Conservation (phyloP, 139 green algal species). For the Volvox africanus region DNA sequence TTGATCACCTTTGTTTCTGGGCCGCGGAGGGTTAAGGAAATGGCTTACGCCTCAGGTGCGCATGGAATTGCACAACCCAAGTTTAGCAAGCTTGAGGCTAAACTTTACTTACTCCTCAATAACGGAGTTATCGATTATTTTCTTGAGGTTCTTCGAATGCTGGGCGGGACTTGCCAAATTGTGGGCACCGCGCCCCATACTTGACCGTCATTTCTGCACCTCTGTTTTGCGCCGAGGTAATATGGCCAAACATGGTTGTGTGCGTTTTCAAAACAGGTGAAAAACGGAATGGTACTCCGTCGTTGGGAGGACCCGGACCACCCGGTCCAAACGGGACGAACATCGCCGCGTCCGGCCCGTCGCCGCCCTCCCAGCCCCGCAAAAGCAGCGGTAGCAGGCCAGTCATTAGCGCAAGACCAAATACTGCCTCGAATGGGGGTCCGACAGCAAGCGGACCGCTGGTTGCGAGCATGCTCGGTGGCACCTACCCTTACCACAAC, state of each 20-base stretch:
- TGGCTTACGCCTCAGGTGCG: conserved; percentile 10
- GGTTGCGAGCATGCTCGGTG: conserved; percentile 26
- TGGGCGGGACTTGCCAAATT: background rate
- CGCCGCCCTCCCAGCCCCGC: conserved; percentile 27
- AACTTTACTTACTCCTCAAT: background rate
- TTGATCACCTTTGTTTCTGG: background rate
- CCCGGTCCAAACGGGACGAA: background rate
- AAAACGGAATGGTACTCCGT: background rate
- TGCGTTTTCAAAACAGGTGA: conserved; percentile 16
- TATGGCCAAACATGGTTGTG: background rate
- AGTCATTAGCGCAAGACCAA: conserved; percentile 17
- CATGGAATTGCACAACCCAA: background rate
- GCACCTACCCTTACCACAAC: conserved; percentile 14
- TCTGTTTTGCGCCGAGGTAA: background rate
- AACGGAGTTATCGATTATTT: background rate
- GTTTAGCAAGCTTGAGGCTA: background rate
- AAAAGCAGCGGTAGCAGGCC: background rate
- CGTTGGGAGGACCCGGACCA: background rate
- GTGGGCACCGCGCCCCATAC: conserved; percentile 20
- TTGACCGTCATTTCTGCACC: background rate
- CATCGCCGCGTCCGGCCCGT: background rate
- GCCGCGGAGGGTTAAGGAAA: background rate
- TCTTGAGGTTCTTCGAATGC: background rate
- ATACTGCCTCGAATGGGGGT: background rate
- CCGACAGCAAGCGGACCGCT: background rate